phyloP scores from a whole-genome alignment of 1,139 yeast species.

The Diutina siamensis region DNA sequence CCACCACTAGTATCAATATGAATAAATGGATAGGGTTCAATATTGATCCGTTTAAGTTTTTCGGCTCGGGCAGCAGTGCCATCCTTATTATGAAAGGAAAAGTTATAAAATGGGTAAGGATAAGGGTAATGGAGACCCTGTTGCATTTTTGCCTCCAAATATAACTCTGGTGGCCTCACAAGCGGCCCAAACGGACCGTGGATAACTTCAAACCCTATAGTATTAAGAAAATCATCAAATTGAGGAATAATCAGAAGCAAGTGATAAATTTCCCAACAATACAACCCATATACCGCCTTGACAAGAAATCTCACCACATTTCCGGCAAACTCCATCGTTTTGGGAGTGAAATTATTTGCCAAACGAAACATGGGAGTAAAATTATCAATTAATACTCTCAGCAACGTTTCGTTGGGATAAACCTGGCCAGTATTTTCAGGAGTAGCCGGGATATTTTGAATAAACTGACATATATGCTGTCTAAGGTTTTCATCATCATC shows the following conservation, averaged over 20 bases:
- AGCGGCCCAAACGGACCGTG: constrained; percentile 30
- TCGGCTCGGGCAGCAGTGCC: constrained; percentile 15
- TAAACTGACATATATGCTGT: neutral
- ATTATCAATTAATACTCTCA: constrained; percentile 30
- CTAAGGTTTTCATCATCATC: neutral
- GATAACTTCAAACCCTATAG: constrained; percentile 25
- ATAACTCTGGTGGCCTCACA: constrained; percentile 31
- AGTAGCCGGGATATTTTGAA: neutral
- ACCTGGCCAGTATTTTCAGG: neutral
- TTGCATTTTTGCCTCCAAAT: constrained; percentile 23
- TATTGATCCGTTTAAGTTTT: constrained; percentile 19
- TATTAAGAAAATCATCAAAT: constrained; percentile 22
- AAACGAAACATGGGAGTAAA: constrained; percentile 17
- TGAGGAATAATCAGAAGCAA: constrained; percentile 23
- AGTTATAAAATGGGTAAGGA: constrained; percentile 37
- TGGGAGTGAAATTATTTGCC: constrained; percentile 12
- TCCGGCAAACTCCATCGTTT: constrained; percentile 25
- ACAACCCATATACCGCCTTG: constrained; percentile 25
- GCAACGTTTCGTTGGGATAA: constrained; percentile 28
- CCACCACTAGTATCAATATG: constrained; percentile 13
- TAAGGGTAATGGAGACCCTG: constrained; percentile 36
- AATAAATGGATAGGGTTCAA: constrained; percentile 29
- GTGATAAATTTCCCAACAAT: constrained; percentile 38
- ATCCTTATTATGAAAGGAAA: constrained; percentile 30
- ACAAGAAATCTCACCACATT: constrained; percentile 29